Percentiles rank a stretch among this genome's conserved stretches.
phyloP scores from a whole-genome alignment of 495 filamentous ascomycete species.

The Corynascus novoguineensis region DNA sequence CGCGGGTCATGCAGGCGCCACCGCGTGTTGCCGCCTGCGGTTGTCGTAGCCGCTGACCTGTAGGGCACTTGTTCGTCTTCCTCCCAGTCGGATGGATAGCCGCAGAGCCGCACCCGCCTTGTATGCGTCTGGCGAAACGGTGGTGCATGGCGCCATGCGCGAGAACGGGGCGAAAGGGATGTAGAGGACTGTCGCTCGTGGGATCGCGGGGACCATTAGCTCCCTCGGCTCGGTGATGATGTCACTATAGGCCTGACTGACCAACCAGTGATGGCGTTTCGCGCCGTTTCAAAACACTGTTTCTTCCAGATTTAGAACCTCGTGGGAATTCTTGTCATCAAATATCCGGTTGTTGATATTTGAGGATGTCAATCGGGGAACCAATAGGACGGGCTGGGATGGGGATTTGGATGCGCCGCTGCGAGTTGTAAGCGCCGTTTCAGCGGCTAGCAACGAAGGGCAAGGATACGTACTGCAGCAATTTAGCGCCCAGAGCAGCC shows the following conservation, averaged over 20 bases:
- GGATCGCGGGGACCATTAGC: background rate
- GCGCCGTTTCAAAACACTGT: slow-evolving; percentile 18
- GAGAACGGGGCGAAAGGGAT: background rate
- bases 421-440: slow-evolving; percentile 23
- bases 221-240: slow-evolving; percentile 9
- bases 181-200: background rate
- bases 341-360: slow-evolving; percentile 13
- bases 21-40: background rate
- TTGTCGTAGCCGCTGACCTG: slow-evolving; percentile 12
- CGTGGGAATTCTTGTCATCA: slow-evolving; percentile 9
- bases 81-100: slow-evolving; percentile 9
- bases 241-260: slow-evolving; percentile 16
- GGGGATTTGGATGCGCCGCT: slow-evolving; percentile 7
- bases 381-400: slow-evolving; percentile 21
- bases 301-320: slow-evolving; percentile 10
- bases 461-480: slow-evolving; percentile 9
- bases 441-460: slow-evolving; percentile 22
- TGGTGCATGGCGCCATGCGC: slow-evolving; percentile 5
- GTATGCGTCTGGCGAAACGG: background rate
- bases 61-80: background rate
- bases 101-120: slow-evolving; percentile 10
- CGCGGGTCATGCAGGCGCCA: background rate
- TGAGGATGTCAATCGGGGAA: background rate
- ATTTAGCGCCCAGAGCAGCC: slow-evolving; percentile 19
- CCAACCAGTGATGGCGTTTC: background rate